A percentile compares a stretch with the other conserved stretches of the same genome.
phyloP scores from a whole-genome alignment of 208 protist genomes.

The Crithidia sp. region DNA sequence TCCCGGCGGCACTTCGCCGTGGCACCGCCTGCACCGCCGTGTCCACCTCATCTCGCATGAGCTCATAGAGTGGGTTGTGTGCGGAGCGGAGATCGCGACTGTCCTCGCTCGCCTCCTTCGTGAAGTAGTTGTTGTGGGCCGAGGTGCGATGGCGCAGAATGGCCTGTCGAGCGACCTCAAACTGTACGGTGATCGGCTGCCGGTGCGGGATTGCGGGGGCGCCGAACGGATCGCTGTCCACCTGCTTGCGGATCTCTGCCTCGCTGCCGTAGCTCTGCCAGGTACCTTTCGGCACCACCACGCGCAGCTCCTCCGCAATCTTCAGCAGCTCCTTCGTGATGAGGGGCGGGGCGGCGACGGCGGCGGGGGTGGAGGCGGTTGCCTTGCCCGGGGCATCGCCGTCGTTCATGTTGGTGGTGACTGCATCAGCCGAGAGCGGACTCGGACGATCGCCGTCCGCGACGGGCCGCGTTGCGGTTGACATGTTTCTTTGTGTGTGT shows the following conservation, averaged over 20 bases:
- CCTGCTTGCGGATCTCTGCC: constrained; percentile 74
- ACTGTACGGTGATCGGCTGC: constrained; percentile 68
- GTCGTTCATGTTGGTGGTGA: background rate
- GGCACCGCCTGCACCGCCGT: constrained; percentile 81
- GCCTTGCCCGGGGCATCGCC: background rate
- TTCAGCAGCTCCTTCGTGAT: constrained; percentile 70
- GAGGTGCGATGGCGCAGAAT: constrained; percentile 62
- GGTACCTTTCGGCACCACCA: constrained; percentile 66
- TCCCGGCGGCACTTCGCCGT: constrained; percentile 18
- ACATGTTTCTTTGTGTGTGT: background rate
- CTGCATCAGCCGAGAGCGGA: constrained; percentile 11
- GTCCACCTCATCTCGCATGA: constrained; percentile 75
- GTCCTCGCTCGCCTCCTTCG: constrained; percentile 90
- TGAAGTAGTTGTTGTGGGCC: constrained; percentile 60
- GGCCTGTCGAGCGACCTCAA: constrained; percentile 67
- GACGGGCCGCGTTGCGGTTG: background rate
- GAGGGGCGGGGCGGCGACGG: constrained; percentile 15
- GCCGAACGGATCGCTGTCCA: constrained; percentile 21
- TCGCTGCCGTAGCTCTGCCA: constrained; percentile 87
- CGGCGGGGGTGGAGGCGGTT: background rate
- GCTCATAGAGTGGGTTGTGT: constrained; percentile 67
- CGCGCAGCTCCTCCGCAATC: constrained; percentile 60
- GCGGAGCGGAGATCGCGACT: constrained; percentile 78
- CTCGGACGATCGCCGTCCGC: background rate
- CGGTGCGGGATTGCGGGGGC: constrained; percentile 46